Evolutionary conservation across 176 grass and related monocot genomes (phyloP), one percentile per base, ranked within the genome.

Genomic region (Thalia dealbata): DNA sequence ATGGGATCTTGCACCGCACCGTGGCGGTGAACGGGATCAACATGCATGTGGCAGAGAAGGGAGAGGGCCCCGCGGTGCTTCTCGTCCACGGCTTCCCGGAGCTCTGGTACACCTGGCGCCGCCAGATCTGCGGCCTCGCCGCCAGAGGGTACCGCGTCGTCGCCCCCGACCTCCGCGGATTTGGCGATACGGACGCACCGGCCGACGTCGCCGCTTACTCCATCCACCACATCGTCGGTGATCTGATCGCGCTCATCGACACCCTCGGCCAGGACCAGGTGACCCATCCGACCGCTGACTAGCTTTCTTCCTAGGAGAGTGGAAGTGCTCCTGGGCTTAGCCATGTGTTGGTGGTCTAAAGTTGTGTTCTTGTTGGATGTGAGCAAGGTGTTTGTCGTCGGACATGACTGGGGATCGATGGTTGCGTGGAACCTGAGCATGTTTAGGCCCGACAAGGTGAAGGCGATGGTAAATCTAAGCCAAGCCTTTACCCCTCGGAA

Each of bases 381-480:
- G 14, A 3, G 19, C 64, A 41, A 70, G 70, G 70, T 72, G 26
- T 72, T 72, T 32, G 70, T 72, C 14, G 70, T 55, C 14, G 70
- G 48, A 48, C 70, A 72, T 48, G 70, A 72, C 25, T 55, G 70
- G 50, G 70, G 70, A 7, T 25, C 70, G 70, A 72, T 72, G 70
- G 50, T 35, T 23, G 70, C 70, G 24, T 72, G 70, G 70, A 21
- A 50, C 30, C 70, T 72, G 50, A 19, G 45, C 0, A 29, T 72
- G 70, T 72, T 72, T 14, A 48, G 70, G 70, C 70, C 70, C 14
- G 70, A 72, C 50, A 72, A 72, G 70, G 70, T 72, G 70, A 72
- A 54, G 45, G 46, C 48, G 8, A 52, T 72, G 70, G 70, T 72
- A 23, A 72, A 12, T 19, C 14, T 72, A 30, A 72, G 70, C 43